These are phyloP conservation scores for Pleomassaria siparia DNA, from an alignment of 2,329 filamentous ascomycete genomes.

Conservation along the genomic window DNA sequence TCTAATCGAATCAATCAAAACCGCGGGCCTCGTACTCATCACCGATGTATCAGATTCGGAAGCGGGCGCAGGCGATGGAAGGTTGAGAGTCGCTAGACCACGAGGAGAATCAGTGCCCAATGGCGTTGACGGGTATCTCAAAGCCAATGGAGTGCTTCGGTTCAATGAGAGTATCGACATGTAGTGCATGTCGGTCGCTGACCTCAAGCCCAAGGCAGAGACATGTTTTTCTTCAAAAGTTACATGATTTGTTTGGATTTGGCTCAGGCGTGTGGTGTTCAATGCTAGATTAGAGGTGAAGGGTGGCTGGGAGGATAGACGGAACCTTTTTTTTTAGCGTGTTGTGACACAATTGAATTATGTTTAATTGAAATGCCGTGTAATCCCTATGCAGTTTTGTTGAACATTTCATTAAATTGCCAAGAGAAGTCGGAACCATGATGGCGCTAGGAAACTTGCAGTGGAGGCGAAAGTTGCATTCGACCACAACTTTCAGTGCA, in stretches of 20 bases:
- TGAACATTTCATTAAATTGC: too few species aligned
- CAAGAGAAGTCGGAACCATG: slow-evolving; percentile 7
- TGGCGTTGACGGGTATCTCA: slow-evolving; percentile 85
- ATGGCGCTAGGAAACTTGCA: slow-evolving; percentile 8
- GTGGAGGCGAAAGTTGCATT: slow-evolving; percentile 6
- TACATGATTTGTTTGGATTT: not conserved
- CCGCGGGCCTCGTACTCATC: slow-evolving; percentile 87
- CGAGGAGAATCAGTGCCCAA: slow-evolving; percentile 61
- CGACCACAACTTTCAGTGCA: not conserved
- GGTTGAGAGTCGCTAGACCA: slow-evolving; percentile 45
- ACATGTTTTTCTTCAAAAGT: not conserved
- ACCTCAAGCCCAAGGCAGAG: not conserved
- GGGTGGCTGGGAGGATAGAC: slow-evolving; percentile 1
- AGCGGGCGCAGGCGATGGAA: slow-evolving; percentile 39
- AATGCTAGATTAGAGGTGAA: not conserved
- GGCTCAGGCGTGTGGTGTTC: not conserved
- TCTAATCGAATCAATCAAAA: slow-evolving; percentile 90
- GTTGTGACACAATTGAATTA: not conserved
- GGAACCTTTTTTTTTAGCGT: not conserved
- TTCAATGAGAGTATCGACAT: slow-evolving; percentile 84
- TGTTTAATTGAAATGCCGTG: too few species aligned
- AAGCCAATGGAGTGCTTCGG: slow-evolving; percentile 80
- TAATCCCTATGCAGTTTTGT: too few species aligned
- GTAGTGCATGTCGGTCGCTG: slow-evolving; percentile 19
- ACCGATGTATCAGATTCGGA: slow-evolving; percentile 73